Evolutionary conservation across 2,329 filamentous ascomycete genomes (phyloP).

Genomic region (Gaeumannomyces sp.): DNA sequence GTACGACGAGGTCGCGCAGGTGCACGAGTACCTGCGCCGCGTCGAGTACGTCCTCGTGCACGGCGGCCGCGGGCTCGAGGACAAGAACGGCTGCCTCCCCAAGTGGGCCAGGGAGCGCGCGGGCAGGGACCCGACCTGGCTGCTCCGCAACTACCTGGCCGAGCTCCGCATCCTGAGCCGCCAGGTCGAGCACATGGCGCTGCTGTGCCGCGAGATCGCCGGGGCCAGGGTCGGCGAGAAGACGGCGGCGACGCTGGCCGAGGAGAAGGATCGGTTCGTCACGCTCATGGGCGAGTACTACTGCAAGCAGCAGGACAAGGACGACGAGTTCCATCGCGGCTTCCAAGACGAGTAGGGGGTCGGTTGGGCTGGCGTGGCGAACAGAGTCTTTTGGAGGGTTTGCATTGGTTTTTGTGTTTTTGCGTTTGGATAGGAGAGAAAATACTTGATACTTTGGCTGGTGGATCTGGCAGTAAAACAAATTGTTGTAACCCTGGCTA

Average conservation of each 20-base stretch:
- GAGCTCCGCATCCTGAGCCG: not conserved
- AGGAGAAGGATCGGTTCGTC: not conserved
- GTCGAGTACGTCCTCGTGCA: not conserved
- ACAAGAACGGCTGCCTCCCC: not conserved
- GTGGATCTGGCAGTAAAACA: too few relatives aligned
- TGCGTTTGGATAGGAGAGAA: too few relatives aligned
- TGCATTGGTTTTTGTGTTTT: too few relatives aligned
- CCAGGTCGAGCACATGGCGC: not conserved
- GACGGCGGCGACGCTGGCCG: not conserved
- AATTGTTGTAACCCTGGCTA: too few relatives aligned
- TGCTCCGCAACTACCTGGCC: not conserved
- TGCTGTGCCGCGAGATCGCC: not conserved
- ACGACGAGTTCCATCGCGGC: not conserved
- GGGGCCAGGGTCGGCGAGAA: not conserved
- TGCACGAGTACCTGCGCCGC: not conserved
- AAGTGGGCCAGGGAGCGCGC: not conserved
- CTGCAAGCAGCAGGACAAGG: not conserved
- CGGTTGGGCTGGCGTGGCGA: too few relatives aligned
- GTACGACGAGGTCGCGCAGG: not conserved
- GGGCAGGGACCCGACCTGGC: not conserved
- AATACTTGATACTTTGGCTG: too few relatives aligned
- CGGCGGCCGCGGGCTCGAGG: not conserved
- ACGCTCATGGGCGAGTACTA: not conserved
- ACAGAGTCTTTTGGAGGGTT: too few relatives aligned
- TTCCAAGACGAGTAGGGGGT: not conserved